A percentile compares a stretch with the other conserved stretches of the same genome.
Conservation (phyloP, 495 filamentous ascomycete genomes). For the Penicillium chermesinum region DNA sequence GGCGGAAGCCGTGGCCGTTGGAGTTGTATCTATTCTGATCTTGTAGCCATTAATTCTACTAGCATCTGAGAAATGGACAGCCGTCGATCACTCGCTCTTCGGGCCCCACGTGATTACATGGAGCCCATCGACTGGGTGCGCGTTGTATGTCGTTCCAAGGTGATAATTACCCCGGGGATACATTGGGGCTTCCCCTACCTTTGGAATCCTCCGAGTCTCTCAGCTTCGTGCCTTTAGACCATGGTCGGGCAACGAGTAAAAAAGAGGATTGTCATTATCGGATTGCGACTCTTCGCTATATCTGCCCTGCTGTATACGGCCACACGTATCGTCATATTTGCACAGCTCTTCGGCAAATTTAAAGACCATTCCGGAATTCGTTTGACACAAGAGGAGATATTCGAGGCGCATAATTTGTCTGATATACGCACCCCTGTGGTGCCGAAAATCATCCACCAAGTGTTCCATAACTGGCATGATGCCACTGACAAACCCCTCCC, state of each 20-base stretch:
- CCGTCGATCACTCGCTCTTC: too few species aligned
- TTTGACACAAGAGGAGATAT: slow-evolving; percentile 32
- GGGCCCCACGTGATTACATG: too few species aligned
- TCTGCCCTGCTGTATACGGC: neutral
- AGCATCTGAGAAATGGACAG: too few species aligned
- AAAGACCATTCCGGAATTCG: slow-evolving; percentile 36
- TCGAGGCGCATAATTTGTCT: neutral
- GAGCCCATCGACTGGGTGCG: too few species aligned
- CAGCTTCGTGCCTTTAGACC: neutral
- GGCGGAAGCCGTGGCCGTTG: too few species aligned
- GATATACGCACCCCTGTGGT: neutral
- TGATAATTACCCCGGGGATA: too few species aligned
- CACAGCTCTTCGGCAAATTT: slow-evolving; percentile 27
- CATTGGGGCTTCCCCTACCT: too few species aligned
- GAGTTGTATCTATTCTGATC: too few species aligned
- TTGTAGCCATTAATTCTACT: too few species aligned
- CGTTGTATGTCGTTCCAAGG: too few species aligned
- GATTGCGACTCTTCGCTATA: neutral
- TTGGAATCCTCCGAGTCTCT: too few species aligned
- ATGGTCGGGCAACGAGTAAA: neutral
- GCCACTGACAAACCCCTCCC: slow-evolving; percentile 2
- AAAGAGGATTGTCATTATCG: neutral
- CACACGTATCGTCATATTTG: slow-evolving; percentile 10
- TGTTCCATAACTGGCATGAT: slow-evolving; percentile 8
- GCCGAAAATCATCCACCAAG: slow-evolving; percentile 9